Evolutionary conservation across 1,284 basidiomycete species (phyloP).

Genomic region (Rugosomyces carneus): DNA sequence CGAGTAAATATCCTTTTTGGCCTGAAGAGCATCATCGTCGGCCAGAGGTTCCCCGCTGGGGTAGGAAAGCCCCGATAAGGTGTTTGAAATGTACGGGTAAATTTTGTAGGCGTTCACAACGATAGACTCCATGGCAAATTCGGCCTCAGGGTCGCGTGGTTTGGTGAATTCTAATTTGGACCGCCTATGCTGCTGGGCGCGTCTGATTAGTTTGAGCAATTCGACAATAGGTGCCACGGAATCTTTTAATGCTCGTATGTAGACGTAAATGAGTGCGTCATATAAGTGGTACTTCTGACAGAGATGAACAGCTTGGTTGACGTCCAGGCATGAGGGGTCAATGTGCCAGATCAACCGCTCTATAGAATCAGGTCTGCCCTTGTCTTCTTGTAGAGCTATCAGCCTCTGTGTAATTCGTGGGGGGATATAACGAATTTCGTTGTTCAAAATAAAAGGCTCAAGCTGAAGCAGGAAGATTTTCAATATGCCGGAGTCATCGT

Average conservation of each 20-base stretch:
- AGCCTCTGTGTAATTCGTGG: conserved; percentile 86
- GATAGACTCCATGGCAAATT: conserved; percentile 47
- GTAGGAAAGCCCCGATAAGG: conserved; percentile 83
- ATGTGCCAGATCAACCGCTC: conserved; percentile 96
- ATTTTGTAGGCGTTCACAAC: conserved; percentile 86
- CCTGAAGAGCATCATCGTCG: conserved; percentile 55
- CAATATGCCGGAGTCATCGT: conserved; percentile 80
- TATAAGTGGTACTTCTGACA: conserved; percentile 83
- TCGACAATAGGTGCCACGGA: conserved; percentile 89
- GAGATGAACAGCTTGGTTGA: conserved; percentile 87
- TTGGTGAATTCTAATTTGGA: conserved; percentile 29
- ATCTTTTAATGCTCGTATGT: conserved; percentile 83
- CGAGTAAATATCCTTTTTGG: conserved; percentile 68
- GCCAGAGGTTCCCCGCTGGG: conserved; percentile 76
- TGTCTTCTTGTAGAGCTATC: conserved; percentile 72
- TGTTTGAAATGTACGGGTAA: conserved; percentile 85
- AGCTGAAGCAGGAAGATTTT: conserved; percentile 85
- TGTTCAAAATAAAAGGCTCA: conserved; percentile 80
- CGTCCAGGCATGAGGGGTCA: conserved; percentile 85
- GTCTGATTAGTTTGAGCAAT: conserved; percentile 72
- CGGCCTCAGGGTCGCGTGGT: conserved; percentile 29
- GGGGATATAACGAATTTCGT: conserved; percentile 69
- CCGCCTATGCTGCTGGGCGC: conserved; percentile 49
- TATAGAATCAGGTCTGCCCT: conserved; percentile 67
- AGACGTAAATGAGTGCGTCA: conserved; percentile 94